These are phyloP conservation scores for Suhomyces sp. DNA, from an alignment of 805 yeast species.

Conservation along the genomic window DNA sequence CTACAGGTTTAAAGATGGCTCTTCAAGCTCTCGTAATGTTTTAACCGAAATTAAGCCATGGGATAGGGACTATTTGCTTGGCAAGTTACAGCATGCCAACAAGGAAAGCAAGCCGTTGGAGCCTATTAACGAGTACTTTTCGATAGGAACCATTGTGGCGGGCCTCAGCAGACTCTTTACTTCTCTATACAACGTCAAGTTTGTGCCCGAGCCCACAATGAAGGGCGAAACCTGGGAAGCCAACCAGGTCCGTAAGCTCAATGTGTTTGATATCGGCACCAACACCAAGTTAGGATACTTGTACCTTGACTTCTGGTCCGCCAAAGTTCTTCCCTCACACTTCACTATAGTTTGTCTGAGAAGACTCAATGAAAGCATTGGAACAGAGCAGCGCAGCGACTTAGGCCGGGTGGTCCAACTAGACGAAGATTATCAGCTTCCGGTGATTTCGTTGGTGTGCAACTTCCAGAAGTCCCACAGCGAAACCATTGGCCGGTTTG, in stretches of 20 bases:
- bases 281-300: conserved; percentile 68
- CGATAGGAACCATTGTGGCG: conserved; percentile 80
- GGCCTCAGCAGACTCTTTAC: conserved; percentile 75
- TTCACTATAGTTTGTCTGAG: conserved; percentile 95
- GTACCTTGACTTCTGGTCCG: conserved; percentile 82
- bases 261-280: conserved; percentile 59
- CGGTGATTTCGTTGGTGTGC: conserved; percentile 86
- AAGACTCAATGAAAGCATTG: conserved; percentile 49
- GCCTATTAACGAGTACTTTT: conserved; percentile 67
- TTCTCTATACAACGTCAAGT: conserved; percentile 69
- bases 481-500: conserved; percentile 30
- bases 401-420: conserved; percentile 29
- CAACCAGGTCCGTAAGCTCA: conserved; percentile 74
- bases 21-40: not conserved
- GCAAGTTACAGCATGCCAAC: conserved; percentile 14
- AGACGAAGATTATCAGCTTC: conserved; percentile 64
- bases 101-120: conserved; percentile 17
- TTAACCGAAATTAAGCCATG: conserved; percentile 61
- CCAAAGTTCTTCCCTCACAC: conserved; percentile 86
- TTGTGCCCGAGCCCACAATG: conserved; percentile 60
- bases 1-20: conserved; percentile 28
- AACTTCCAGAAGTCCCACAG: conserved; percentile 52
- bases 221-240: conserved; percentile 83
- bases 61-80: conserved; percentile 74
- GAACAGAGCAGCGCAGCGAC: conserved; percentile 23